Conservation (phyloP, 371 early-diverging fungal species). For the Conidiobolus incongruus region DNA sequence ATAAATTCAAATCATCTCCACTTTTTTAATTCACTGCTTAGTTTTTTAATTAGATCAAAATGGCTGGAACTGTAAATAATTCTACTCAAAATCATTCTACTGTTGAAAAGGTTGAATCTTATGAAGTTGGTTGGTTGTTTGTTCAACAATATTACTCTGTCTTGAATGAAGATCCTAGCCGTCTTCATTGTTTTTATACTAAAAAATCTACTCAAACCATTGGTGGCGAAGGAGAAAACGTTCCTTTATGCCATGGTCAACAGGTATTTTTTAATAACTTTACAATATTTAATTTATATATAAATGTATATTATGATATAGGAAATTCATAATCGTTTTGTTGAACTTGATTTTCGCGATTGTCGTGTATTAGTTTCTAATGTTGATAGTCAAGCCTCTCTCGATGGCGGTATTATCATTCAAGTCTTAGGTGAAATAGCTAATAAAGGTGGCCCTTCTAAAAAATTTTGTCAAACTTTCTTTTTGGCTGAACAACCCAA, state of each 20-base stretch:
- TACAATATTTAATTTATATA: not conserved
- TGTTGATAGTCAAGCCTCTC: slow-evolving; percentile 67
- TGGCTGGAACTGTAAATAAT: too few species aligned
- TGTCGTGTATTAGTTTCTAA: slow-evolving; percentile 70
- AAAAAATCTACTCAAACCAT: slow-evolving; percentile 53
- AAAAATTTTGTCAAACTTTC: slow-evolving; percentile 86
- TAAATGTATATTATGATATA: slow-evolving; percentile 7
- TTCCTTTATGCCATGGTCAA: slow-evolving; percentile 33
- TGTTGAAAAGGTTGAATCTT: not conserved
- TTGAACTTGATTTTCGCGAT: slow-evolving; percentile 47
- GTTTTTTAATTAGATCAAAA: too few species aligned
- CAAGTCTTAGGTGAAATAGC: slow-evolving; percentile 87
- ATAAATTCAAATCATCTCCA: too few species aligned
- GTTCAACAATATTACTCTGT: slow-evolving; percentile 90
- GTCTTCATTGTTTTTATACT: slow-evolving; percentile 74
- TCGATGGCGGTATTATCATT: slow-evolving; percentile 56
- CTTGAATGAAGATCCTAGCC: slow-evolving; percentile 60
- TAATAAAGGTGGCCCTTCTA: slow-evolving; percentile 46
- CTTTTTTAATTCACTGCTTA: too few species aligned
- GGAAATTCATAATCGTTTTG: slow-evolving; percentile 57
- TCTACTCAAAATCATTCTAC: too few species aligned
- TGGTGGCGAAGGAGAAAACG: slow-evolving; percentile 61
- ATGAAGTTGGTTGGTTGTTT: slow-evolving; percentile 79
- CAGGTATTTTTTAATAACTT: slow-evolving; percentile 19
- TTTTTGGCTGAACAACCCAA: slow-evolving; percentile 72